These are phyloP conservation scores for Kodamaea arcana DNA, from an alignment of 1,139 yeast species.

Conservation along the genomic window DNA sequence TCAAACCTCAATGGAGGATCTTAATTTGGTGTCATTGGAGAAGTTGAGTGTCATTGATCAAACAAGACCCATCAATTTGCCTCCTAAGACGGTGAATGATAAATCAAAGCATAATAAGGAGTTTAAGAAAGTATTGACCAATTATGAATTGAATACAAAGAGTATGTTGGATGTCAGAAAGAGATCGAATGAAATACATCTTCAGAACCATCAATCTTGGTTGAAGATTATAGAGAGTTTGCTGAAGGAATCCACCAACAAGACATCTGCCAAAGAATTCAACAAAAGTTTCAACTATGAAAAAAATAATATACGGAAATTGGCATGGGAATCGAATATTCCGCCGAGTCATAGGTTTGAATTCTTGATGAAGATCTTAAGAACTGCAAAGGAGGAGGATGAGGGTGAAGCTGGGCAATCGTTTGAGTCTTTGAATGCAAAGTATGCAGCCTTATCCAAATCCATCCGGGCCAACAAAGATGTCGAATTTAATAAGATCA, in stretches of 20 bases:
- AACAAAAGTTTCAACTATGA: constrained; percentile 25
- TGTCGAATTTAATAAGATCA: constrained; percentile 29
- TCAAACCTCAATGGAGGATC: constrained; percentile 42
- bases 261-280: constrained; percentile 22
- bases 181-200: constrained; percentile 16
- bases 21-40: constrained; percentile 39
- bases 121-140: constrained; percentile 31
- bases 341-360: constrained; percentile 26
- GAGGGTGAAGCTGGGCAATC: constrained; percentile 15
- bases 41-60: constrained; percentile 39
- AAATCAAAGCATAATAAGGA: constrained; percentile 38
- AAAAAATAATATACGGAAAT: constrained; percentile 29
- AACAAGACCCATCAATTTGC: constrained; percentile 44
- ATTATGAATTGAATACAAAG: constrained; percentile 27
- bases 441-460: constrained; percentile 22
- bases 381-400: constrained; percentile 13
- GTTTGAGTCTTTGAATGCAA: constrained; percentile 19
- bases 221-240: constrained; percentile 15
- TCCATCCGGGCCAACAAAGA: constrained; percentile 30
- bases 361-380: constrained; percentile 27
- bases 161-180: constrained; percentile 19
- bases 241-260: constrained; percentile 14
- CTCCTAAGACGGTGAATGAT: constrained; percentile 37
- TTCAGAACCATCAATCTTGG: constrained; percentile 28
- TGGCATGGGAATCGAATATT: constrained; percentile 39